Evolutionary conservation across 2,329 filamentous ascomycete species (phyloP), one percentile per base, ranked within the genome.

Genomic region (Sarocladiaceae sp.): DNA sequence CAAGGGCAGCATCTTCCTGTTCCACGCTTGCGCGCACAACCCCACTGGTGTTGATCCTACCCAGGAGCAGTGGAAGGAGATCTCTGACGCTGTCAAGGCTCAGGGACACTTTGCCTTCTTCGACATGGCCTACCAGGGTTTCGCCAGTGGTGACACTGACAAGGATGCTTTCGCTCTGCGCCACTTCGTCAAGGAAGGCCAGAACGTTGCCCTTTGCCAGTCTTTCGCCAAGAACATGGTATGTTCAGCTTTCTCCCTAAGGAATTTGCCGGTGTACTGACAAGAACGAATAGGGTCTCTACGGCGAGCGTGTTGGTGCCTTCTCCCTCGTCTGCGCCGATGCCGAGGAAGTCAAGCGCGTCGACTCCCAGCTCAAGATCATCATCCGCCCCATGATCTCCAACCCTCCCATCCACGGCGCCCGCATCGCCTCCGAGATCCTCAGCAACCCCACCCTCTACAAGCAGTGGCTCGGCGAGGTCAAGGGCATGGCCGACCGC

Each of bases 221-320:
- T 94, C 88, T 51, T 97, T 97, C 72, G 93, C 93, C 70, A 97
- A 97, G 87, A 99, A 99, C 83, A 97, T 99, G 93, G 86, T 89
- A 71, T 60, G 76, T 58, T 40, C 31, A 17, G 15, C 17, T 39
- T 7, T 23, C 26, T 4, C 31, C 2, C 28, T 36, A n/a, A n/a
- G n/a, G n/a, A n/a, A n/a, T n/a, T n/a, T n/a, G n/a, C n/a, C n/a
- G n/a, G n/a, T n/a, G 4, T 40, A 31, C 52, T 54, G 53, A 56
- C 25, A 4, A 15, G 23, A 5, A 26, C 13, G 15, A 20, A 33
- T 54, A 90, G 87, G 94, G 94, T 76, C 89, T 99, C 57, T 97
- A 99, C 70, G 94, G 94, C 68, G 94, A 99, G 81, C 93, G 94
- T 76, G 90, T 96, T 55, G 94, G 94, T 66, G 92, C 92, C 59